These are phyloP conservation scores for Globisporangium nodosum DNA, from an alignment of 352 stramenopile species.

Conservation along the genomic window DNA sequence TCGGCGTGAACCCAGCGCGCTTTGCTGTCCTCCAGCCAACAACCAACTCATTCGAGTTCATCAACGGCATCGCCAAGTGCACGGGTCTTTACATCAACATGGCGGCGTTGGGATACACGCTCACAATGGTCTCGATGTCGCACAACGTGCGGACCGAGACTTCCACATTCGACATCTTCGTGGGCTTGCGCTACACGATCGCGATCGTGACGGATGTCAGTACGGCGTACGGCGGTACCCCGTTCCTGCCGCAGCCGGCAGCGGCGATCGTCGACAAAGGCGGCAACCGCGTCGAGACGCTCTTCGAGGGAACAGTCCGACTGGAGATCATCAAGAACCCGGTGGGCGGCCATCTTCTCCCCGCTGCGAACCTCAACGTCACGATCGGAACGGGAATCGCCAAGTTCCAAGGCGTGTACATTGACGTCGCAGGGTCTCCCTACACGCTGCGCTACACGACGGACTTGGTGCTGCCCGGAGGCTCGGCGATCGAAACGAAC, in stretches of 20 bases:
- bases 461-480: slow-evolving; percentile 43
- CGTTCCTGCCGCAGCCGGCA: slow-evolving; percentile 73
- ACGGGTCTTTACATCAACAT: slow-evolving; percentile 66
- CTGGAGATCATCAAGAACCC: slow-evolving; percentile 72
- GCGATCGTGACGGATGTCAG: slow-evolving; percentile 66
- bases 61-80: slow-evolving; percentile 72
- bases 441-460: slow-evolving; percentile 73
- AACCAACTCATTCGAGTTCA: slow-evolving; percentile 50
- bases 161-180: slow-evolving; percentile 58
- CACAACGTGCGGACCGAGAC: slow-evolving; percentile 72
- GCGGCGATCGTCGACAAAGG: slow-evolving; percentile 74
- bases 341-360: slow-evolving; percentile 40
- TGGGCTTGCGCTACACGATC: slow-evolving; percentile 56
- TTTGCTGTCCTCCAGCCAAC: slow-evolving; percentile 48
- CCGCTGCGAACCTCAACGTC: slow-evolving; percentile 35
- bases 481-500: slow-evolving; percentile 57
- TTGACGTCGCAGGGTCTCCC: slow-evolving; percentile 71
- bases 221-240: slow-evolving; percentile 68
- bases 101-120: slow-evolving; percentile 55
- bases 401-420: slow-evolving; percentile 59
- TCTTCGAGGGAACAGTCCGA: slow-evolving; percentile 45
- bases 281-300: slow-evolving; percentile 49
- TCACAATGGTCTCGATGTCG: slow-evolving; percentile 56
- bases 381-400: slow-evolving; percentile 47
- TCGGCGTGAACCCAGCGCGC: slow-evolving; percentile 44